phyloP scores from a whole-genome alignment of 1,284 basidiomycete genomes.

The Vanrija pseudolonga region DNA sequence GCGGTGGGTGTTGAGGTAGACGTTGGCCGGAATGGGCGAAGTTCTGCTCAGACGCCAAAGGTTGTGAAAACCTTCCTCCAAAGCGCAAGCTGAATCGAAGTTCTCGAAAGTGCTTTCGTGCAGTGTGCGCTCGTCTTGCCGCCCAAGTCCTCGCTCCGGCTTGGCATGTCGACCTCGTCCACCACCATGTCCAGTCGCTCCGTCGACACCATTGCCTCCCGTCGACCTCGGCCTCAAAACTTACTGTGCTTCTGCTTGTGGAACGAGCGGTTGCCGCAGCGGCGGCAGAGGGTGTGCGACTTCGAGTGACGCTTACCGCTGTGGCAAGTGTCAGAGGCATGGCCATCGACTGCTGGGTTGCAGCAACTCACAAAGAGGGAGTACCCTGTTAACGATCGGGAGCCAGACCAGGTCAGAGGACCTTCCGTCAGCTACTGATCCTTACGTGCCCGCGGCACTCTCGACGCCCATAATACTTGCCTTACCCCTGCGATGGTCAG shows the following conservation, averaged over 20 bases:
- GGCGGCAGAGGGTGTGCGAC: constrained; percentile 94
- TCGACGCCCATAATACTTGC: constrained; percentile 5
- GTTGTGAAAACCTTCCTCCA: too few relatives aligned
- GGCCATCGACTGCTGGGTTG: background rate
- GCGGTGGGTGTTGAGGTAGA: too few relatives aligned
- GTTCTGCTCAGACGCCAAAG: too few relatives aligned
- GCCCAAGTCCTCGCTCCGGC: too few relatives aligned
- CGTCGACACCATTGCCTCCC: background rate
- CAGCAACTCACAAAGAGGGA: constrained; percentile 67
- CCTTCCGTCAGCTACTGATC: constrained; percentile 42
- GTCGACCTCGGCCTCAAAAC: constrained; percentile 36
- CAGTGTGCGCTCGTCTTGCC: too few relatives aligned
- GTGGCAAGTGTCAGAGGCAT: constrained; percentile 8
- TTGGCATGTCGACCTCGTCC: background rate
- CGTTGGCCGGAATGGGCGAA: too few relatives aligned
- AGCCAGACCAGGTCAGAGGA: constrained; percentile 63
- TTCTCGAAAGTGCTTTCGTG: too few relatives aligned
- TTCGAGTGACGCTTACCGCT: constrained; percentile 96
- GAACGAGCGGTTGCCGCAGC: constrained; percentile 88
- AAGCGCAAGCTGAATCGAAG: too few relatives aligned
- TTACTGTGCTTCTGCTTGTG: constrained; percentile 95
- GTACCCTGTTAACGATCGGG: constrained; percentile 61
- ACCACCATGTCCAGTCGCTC: background rate
- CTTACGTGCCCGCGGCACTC: background rate
- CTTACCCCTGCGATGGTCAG: constrained; percentile 16